Percentiles rank a stretch among this genome's conserved stretches.
phyloP scores from a whole-genome alignment of 306 rosid genomes.

The Cicer pinnatifidum region DNA sequence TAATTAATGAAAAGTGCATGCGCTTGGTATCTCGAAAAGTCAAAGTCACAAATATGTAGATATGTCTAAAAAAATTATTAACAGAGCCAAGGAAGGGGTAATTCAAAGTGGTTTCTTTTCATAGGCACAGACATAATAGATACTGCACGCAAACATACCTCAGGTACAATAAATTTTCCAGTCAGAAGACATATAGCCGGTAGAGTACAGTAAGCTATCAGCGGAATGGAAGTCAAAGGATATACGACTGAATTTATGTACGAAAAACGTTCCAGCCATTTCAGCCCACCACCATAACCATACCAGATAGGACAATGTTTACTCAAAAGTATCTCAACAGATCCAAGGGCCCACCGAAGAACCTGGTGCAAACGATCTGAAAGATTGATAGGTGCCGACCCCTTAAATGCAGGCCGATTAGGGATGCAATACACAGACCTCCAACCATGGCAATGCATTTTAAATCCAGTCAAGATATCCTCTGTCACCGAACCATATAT shows the following conservation, averaged over 20 bases:
- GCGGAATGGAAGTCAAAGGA: conserved; percentile 77
- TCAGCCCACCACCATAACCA: conserved; percentile 76
- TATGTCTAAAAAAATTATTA: conserved; percentile 6
- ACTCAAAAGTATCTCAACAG: conserved; percentile 79
- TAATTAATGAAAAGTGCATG: background rate
- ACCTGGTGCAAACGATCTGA: conserved; percentile 84
- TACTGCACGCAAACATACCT: conserved; percentile 52
- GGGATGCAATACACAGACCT: conserved; percentile 85
- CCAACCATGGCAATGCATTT: conserved; percentile 95
- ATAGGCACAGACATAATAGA: background rate
- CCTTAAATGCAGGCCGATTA: conserved; percentile 73
- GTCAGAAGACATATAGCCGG: conserved; percentile 84
- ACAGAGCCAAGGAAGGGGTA: background rate
- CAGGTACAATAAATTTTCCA: conserved; percentile 78
- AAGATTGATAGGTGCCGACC: conserved; percentile 82
- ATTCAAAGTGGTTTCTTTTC: background rate
- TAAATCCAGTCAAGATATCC: conserved; percentile 87
- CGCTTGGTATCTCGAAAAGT: background rate
- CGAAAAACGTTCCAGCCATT: conserved; percentile 69
- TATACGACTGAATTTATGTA: conserved; percentile 76
- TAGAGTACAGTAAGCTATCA: conserved; percentile 71
- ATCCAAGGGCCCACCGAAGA: conserved; percentile 84
- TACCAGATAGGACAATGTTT: conserved; percentile 83
- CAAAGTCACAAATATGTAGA: background rate
- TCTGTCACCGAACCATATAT: conserved; percentile 86